Percentiles rank a stretch among this genome's conserved stretches.
Conservation (phyloP, 495 filamentous ascomycete species). For the Sporormia fimetaria region DNA sequence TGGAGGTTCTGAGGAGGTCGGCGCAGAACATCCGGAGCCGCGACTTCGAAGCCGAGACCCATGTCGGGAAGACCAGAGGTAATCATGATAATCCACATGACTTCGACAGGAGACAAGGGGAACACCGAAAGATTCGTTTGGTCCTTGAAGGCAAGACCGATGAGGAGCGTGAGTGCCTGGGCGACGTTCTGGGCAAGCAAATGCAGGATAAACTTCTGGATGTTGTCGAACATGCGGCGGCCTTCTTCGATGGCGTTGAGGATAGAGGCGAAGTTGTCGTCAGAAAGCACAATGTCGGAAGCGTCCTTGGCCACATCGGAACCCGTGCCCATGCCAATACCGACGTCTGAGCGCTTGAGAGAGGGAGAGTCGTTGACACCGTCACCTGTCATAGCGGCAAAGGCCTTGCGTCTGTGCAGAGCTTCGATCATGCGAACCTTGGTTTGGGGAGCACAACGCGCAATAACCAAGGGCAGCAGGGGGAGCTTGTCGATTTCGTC, state of each 20-base stretch:
- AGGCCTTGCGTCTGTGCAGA: constrained; percentile 50
- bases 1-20: constrained; percentile 52
- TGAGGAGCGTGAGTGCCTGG: constrained; percentile 58
- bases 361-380: constrained; percentile 82
- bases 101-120: constrained; percentile 61
- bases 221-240: constrained; percentile 68
- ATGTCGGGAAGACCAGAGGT: constrained; percentile 67
- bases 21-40: constrained; percentile 55
- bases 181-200: constrained; percentile 62
- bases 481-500: constrained; percentile 56
- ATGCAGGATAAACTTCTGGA: constrained; percentile 74
- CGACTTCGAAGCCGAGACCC: constrained; percentile 60
- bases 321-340: constrained; percentile 74
- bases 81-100: constrained; percentile 69
- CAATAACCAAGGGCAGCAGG: constrained; percentile 55
- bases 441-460: constrained; percentile 58
- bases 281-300: constrained; percentile 66
- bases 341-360: constrained; percentile 69
- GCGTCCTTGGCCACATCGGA: constrained; percentile 83
- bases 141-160: constrained; percentile 64
- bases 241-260: constrained; percentile 67
- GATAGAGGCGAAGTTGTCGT: constrained; percentile 79
- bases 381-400: constrained; percentile 82
- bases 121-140: constrained; percentile 53
- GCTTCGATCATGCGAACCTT: constrained; percentile 74